phyloP scores from a whole-genome alignment of 2,329 filamentous ascomycete genomes.

The Ceratocystis cubensis region DNA sequence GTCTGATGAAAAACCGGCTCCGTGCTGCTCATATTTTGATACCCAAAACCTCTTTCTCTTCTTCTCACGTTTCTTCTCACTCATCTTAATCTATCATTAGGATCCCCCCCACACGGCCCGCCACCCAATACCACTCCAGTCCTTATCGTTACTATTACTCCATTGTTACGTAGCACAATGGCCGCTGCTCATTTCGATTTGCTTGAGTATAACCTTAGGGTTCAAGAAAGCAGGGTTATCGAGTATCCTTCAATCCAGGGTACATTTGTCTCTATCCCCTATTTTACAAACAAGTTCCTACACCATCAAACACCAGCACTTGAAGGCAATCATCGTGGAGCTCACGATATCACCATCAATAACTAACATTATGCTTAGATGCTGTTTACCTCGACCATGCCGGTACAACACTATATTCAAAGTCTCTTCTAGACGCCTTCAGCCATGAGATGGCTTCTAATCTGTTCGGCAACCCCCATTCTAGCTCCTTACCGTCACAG shows the following conservation, averaged over 20 bases:
- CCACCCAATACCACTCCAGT: background rate
- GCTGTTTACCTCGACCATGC: conserved; percentile 45
- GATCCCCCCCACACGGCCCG: background rate
- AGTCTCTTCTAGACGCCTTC: conserved; percentile 44
- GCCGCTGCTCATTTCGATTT: conserved; percentile 1
- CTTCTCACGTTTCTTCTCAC: too few species aligned
- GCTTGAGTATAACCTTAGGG: conserved; percentile 41
- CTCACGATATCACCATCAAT: too few species aligned
- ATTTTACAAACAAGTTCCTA: too few species aligned
- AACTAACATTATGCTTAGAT: conserved; percentile 25
- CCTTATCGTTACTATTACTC: background rate
- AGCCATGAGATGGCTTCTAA: conserved; percentile 41
- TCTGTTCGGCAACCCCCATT: conserved; percentile 59
- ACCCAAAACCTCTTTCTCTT: too few species aligned
- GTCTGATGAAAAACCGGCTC: background rate
- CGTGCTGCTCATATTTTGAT: background rate
- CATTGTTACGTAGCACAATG: conserved; percentile 4
- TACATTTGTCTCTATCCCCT: conserved; percentile 27
- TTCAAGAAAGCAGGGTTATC: conserved; percentile 44
- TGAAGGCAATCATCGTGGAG: too few species aligned
- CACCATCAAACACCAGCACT: background rate
- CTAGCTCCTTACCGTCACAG: conserved; percentile 46
- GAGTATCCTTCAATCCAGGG: conserved; percentile 63
- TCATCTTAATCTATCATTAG: background rate
- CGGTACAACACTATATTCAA: conserved; percentile 45